Conservation (phyloP, 2,329 filamentous ascomycete species). For the Chaetomium olivaceum region DNA sequence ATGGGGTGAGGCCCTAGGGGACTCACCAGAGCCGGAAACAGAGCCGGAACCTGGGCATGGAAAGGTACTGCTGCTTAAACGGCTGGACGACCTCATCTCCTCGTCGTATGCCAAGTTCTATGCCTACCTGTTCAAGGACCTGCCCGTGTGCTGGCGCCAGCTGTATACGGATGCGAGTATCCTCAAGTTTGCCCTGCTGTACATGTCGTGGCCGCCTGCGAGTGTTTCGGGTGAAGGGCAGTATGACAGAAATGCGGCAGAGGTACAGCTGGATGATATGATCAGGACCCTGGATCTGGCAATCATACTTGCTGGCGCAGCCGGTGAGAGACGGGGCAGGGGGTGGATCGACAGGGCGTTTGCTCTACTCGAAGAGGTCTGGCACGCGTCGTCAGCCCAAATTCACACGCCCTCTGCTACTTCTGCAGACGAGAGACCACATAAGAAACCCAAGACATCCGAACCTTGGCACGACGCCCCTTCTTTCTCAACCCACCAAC, state of each 20-base stretch:
- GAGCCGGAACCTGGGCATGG: neutral
- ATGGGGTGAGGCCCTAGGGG: neutral
- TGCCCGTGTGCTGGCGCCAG: slow-evolving; percentile 68
- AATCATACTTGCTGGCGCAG: slow-evolving; percentile 71
- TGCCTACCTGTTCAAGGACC: slow-evolving; percentile 64
- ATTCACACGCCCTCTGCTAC: neutral
- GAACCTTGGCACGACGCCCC: slow-evolving; percentile 23
- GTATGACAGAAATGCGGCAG: neutral
- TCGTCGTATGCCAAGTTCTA: slow-evolving; percentile 69
- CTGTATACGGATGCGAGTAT: slow-evolving; percentile 72
- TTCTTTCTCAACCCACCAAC: slow-evolving; percentile 40
- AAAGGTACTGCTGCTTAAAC: slow-evolving; percentile 39
- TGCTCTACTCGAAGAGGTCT: slow-evolving; percentile 42
- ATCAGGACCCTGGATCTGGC: slow-evolving; percentile 72
- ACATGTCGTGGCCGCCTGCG: slow-evolving; percentile 17
- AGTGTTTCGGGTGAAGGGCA: neutral
- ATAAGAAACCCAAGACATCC: slow-evolving; percentile 4
- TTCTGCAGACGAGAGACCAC: neutral
- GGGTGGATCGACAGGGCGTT: slow-evolving; percentile 55
- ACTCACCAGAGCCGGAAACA: neutral
- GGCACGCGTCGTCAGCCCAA: slow-evolving; percentile 8
- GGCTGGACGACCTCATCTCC: slow-evolving; percentile 58
- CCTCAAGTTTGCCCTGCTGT: slow-evolving; percentile 54
- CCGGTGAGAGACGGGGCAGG: slow-evolving; percentile 51
- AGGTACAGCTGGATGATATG: slow-evolving; percentile 51